These are phyloP conservation scores for Deinandra increscens DNA, from an alignment of 129 eudicot species.

Conservation along the genomic window DNA sequence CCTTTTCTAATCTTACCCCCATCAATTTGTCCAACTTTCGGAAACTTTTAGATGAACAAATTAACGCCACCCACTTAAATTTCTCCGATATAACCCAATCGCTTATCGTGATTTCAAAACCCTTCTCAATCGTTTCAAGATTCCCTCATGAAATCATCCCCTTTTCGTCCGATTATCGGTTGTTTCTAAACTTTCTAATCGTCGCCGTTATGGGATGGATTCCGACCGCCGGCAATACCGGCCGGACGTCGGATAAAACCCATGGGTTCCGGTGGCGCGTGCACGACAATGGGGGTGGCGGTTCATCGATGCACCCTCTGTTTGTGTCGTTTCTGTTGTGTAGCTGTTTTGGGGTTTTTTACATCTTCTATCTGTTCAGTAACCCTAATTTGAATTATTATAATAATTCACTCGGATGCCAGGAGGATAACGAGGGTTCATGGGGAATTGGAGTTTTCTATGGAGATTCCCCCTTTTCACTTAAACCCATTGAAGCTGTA, in stretches of 20 bases:
- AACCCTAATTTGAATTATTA: conserved; percentile 23
- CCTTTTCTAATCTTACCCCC: conserved; percentile 40
- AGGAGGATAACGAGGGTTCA: conserved; percentile 81
- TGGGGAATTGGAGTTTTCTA: conserved; percentile 87
- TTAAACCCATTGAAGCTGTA: conserved; percentile 80
- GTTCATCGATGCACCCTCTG: conserved; percentile 25
- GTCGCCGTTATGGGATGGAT: conserved; percentile 29
- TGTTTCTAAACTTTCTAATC: not conserved
- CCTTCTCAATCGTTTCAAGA: not conserved
- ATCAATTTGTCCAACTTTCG: not conserved
- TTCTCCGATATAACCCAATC: not conserved
- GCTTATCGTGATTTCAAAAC: too few relatives aligned
- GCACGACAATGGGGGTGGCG: conserved; percentile 35
- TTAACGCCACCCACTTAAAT: not conserved
- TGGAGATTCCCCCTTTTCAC: conserved; percentile 79
- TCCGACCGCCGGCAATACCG: conserved; percentile 16
- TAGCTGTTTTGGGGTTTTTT: conserved; percentile 36
- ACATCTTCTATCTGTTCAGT: conserved; percentile 23
- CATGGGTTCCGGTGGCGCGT: conserved; percentile 34
- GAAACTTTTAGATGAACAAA: conserved; percentile 15
- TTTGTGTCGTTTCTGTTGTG: conserved; percentile 34
- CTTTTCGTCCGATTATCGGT: not conserved
- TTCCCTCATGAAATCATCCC: not conserved
- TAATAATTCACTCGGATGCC: conserved; percentile 46
- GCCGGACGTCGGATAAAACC: conserved; percentile 30